These are phyloP conservation scores for Neurospora tetraspora DNA, from an alignment of 495 filamentous ascomycete species.

Conservation along the genomic window DNA sequence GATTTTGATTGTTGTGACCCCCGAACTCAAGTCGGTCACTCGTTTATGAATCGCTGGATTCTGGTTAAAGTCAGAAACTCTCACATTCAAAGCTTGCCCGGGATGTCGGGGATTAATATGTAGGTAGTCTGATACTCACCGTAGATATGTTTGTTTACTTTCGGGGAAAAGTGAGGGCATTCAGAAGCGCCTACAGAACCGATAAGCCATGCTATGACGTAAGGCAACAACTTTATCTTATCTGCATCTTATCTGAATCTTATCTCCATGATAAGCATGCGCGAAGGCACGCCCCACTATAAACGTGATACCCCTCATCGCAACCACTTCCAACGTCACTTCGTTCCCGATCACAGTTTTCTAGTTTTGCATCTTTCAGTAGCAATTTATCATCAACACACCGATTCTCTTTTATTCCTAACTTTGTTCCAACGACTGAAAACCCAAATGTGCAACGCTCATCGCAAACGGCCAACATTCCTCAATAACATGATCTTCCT, in stretches of 20 bases:
- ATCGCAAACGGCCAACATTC: neutral
- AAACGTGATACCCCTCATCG: neutral
- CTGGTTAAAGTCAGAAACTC: neutral
- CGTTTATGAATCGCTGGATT: neutral
- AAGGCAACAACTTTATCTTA: neutral
- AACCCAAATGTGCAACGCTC: neutral
- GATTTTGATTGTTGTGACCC: neutral
- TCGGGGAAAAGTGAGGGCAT: neutral
- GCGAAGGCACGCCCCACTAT: neutral
- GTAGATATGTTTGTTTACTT: neutral
- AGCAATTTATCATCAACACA: neutral
- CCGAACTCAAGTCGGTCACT: neutral
- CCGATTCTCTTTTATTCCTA: neutral
- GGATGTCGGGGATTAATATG: neutral
- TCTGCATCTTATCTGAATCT: neutral
- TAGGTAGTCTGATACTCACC: neutral
- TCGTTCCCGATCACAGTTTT: neutral
- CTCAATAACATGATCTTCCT: neutral
- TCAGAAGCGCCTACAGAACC: neutral
- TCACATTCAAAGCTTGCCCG: neutral
- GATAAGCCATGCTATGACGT: neutral
- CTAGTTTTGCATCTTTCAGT: neutral
- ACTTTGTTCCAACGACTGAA: neutral
- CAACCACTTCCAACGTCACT: neutral
- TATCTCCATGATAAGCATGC: neutral